Base-by-base conservation (phyloP, 2,329 filamentous ascomycete genomes). In the Periglandula ipomoeae region DNA sequence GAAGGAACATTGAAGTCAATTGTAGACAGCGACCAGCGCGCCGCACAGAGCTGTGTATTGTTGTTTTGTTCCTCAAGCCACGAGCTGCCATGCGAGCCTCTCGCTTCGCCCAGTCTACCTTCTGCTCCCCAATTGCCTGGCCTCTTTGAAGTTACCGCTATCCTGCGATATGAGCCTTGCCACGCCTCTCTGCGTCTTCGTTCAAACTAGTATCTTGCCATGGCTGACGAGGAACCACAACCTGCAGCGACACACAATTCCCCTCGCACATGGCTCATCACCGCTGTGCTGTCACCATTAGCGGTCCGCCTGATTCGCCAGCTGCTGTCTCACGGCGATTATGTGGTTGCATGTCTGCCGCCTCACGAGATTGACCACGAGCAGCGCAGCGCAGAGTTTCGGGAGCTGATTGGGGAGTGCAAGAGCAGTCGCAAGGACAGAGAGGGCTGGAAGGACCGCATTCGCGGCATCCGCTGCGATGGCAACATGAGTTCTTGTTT, bases 181-280 rank as follows among this genome's bases (percentile, higher is more conserved):
- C n/a, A n/a, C n/a, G n/a, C n/a, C n/a, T n/a, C 30, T 32, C 38
- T 26, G n/a, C 37, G 5, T 47, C 15, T n/a, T 15, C 8, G 8
- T 13, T 22, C n/a, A n/a, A 10, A n/a, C 19, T 41, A 22, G 19
- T 9, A 13, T 23, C 11, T 37, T 44, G 55, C 51, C 55, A 61
- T 61, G 65, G 61, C 59, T 62, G 60, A 63, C 57, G 58, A 50
- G 50, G 53, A 54, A 49, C 54, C 58, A 44, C 61, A 51, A 51
- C 55, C 61, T 50, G 58, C 67, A 81, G 78, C 80, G 53, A 82
- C 79, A 20, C 79, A 83, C 65, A 84, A 83, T 61, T 83, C 79
- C 27, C 89, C 90, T 45, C 84, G 91, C 60, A 88, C 91, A 60
- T 97, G 93, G 93, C 83, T 98, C 62, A 73, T 98, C 55, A 95